A percentile compares a stretch with the other conserved stretches of the same genome.
Evolutionary conservation across 495 filamentous ascomycete species (phyloP).

Genomic region (Penicillium macrosclerotiorum): DNA sequence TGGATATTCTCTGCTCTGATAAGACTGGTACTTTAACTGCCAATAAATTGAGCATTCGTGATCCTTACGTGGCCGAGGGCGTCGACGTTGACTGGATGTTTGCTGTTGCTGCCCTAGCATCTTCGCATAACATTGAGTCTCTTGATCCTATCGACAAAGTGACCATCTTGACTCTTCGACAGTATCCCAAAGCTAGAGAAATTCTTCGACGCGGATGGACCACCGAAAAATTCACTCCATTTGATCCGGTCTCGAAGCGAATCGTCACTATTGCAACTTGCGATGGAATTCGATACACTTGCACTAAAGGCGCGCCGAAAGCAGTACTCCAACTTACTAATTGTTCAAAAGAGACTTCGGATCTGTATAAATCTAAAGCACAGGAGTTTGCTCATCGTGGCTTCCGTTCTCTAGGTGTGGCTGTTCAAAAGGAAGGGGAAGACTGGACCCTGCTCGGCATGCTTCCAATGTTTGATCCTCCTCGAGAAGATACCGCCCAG

Average conservation of each 20-base stretch:
- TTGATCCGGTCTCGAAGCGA: slow-evolving; percentile 73
- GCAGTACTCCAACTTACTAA: slow-evolving; percentile 63
- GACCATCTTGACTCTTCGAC: slow-evolving; percentile 63
- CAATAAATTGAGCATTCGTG: slow-evolving; percentile 68
- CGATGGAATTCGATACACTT: slow-evolving; percentile 61
- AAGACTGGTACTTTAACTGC: slow-evolving; percentile 76
- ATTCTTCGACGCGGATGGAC: slow-evolving; percentile 64
- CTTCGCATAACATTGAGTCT: slow-evolving; percentile 70
- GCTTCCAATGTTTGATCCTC: slow-evolving; percentile 74
- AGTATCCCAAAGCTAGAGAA: slow-evolving; percentile 64
- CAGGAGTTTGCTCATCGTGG: slow-evolving; percentile 70
- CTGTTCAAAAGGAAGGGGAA: slow-evolving; percentile 59
- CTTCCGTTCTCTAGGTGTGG: slow-evolving; percentile 73
- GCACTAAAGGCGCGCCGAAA: slow-evolving; percentile 72
- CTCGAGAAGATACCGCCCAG: slow-evolving; percentile 72
- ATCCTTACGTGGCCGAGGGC: slow-evolving; percentile 69
- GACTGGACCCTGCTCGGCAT: slow-evolving; percentile 67
- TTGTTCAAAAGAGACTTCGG: slow-evolving; percentile 58
- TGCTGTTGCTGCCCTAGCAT: slow-evolving; percentile 67
- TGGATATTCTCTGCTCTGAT: slow-evolving; percentile 96
- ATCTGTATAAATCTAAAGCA: slow-evolving; percentile 63
- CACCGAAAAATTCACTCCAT: slow-evolving; percentile 68
- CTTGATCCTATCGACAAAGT: slow-evolving; percentile 75
- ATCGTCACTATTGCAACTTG: slow-evolving; percentile 63
- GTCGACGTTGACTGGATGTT: slow-evolving; percentile 76